These are phyloP conservation scores for Arabidopsis lyrata DNA, from an alignment of 441 rosid genomes.

Conservation along the genomic window DNA sequence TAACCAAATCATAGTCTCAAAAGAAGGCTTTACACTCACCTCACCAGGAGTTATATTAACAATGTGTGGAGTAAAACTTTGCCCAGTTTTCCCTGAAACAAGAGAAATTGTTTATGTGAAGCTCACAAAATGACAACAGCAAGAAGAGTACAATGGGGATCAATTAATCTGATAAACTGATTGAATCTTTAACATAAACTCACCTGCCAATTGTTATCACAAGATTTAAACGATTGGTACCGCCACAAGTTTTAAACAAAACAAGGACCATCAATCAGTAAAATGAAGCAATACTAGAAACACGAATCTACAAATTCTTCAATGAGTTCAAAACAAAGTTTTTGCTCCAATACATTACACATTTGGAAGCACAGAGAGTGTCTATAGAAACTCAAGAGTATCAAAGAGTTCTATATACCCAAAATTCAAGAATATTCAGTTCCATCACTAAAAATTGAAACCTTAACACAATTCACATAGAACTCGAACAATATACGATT, in stretches of 20 bases:
- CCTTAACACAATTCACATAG: neutral
- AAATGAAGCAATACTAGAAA: conserved; percentile 1
- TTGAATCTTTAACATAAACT: neutral
- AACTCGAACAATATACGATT: too few relatives aligned
- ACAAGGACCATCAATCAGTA: neutral
- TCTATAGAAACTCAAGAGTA: conserved; percentile 11
- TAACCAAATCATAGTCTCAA: conserved; percentile 5
- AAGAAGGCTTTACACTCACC: conserved; percentile 54
- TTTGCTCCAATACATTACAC: neutral
- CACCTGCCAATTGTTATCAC: neutral
- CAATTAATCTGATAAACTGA: neutral
- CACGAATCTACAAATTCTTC: neutral
- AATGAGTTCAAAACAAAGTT: neutral
- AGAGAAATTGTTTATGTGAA: neutral
- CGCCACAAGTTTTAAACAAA: conserved; percentile 3
- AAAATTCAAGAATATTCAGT: conserved; percentile 3
- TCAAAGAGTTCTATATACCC: neutral
- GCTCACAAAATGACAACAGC: neutral
- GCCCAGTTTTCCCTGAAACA: conserved; percentile 74
- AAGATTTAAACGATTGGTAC: neutral
- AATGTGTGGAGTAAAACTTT: conserved; percentile 84
- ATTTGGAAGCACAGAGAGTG: conserved; percentile 19
- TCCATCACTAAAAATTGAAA: neutral
- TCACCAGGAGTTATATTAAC: conserved; percentile 80
- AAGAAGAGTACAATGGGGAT: neutral